Percentiles rank a stretch among this genome's conserved stretches.
These are phyloP conservation scores for Sarcodon sp. DNA, from an alignment of 768 basidiomycete species.

Conservation along the genomic window DNA sequence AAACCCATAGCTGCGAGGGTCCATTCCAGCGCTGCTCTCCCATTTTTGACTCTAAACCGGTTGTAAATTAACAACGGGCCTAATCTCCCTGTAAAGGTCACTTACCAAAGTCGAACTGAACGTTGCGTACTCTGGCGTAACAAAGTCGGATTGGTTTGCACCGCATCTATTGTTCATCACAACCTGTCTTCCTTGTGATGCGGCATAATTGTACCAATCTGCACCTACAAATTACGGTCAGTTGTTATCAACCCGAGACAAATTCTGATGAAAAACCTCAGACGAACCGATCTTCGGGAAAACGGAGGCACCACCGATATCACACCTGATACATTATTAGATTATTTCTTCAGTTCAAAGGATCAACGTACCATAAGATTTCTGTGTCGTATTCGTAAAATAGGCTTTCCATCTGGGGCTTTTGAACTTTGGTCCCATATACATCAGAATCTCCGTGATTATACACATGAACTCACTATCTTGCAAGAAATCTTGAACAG, in stretches of 20 bases:
- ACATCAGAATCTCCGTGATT: slow-evolving; percentile 30
- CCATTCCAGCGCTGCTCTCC: slow-evolving; percentile 51
- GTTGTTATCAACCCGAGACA: not conserved
- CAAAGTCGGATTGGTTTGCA: slow-evolving; percentile 6
- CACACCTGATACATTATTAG: slow-evolving; percentile 20
- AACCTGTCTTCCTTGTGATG: slow-evolving; percentile 7
- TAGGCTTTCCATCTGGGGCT: slow-evolving; percentile 30
- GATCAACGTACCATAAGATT: slow-evolving; percentile 3
- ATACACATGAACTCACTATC: slow-evolving; percentile 14
- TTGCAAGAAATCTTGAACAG: slow-evolving; percentile 37
- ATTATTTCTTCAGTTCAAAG: slow-evolving; percentile 20
- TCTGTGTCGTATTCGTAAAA: slow-evolving; percentile 5
- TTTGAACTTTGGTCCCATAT: slow-evolving; percentile 34
- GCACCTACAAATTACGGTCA: not conserved
- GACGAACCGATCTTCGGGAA: slow-evolving; percentile 6
- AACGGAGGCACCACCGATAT: slow-evolving; percentile 25
- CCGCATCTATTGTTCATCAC: slow-evolving; percentile 9
- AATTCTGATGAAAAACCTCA: not conserved
- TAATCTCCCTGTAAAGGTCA: slow-evolving; percentile 31
- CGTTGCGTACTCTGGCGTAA: slow-evolving; percentile 7
- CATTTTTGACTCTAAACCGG: slow-evolving; percentile 36
- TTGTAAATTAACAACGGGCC: slow-evolving; percentile 40
- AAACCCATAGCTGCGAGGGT: slow-evolving; percentile 36
- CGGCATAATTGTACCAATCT: slow-evolving; percentile 8
- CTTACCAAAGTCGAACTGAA: slow-evolving; percentile 28